phyloP scores from a whole-genome alignment of 306 rosid genomes.

The Quercus parvula region DNA sequence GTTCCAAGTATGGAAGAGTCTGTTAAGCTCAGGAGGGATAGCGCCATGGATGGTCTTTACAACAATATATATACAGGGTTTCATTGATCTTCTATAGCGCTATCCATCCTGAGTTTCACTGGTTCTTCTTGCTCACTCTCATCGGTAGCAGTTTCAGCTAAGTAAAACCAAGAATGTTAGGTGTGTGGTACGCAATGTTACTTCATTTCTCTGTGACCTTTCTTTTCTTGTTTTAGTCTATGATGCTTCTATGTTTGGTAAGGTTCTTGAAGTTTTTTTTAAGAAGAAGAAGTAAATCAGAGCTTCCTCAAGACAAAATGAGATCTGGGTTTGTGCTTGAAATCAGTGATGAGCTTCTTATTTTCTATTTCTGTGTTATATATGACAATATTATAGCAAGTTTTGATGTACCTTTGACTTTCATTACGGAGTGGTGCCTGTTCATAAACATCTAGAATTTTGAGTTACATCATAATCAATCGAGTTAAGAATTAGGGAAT shows the following conservation, averaged over 20 bases:
- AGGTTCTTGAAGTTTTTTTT: not conserved
- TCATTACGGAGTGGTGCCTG: not conserved
- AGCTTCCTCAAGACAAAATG: not conserved
- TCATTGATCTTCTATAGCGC: constrained; percentile 42
- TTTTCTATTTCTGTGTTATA: too few species aligned
- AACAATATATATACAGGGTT: not conserved
- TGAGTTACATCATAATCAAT: too few species aligned
- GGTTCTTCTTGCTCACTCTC: constrained; percentile 50
- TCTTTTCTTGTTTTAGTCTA: not conserved
- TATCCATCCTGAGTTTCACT: constrained; percentile 93
- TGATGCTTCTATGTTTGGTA: not conserved
- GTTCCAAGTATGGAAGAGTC: constrained; percentile 36
- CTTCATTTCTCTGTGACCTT: not conserved
- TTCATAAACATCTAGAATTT: not conserved
- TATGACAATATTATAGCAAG: too few species aligned
- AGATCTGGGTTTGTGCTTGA: not conserved
- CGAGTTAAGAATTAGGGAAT: too few species aligned
- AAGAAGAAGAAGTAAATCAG: not conserved
- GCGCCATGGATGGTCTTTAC: constrained; percentile 46
- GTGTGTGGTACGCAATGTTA: not conserved
- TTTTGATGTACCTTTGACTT: not conserved
- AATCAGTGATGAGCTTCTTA: too few species aligned
- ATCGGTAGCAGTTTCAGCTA: not conserved
- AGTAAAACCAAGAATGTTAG: not conserved
- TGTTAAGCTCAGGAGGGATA: constrained; percentile 98